Base-by-base conservation (phyloP, 1,139 yeast genomes). In the Keqinozyma sinolaborantium region DNA sequence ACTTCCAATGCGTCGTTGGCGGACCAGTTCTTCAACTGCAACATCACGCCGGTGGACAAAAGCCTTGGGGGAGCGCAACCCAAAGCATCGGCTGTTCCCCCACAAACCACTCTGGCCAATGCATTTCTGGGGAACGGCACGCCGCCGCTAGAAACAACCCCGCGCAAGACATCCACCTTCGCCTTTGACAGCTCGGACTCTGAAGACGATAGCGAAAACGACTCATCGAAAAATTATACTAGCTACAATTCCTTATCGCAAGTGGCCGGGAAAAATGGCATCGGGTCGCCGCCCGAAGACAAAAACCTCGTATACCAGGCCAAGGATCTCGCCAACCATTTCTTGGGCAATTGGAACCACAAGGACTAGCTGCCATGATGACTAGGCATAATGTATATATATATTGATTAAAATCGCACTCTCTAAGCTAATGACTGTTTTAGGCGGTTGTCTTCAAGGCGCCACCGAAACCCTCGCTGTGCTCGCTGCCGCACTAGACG, bases 231-330 rank as follows among this genome's bases (percentile, higher is more conserved):
- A 18, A 18, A 18, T 4, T 35, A 39, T 14, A 32, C 55, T 14
- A 62, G 66, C 34, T 66, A 64, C 41, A 58, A 61, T 28, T 62
- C 77, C 8, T 53, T 73, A 25, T 70, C 76, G 30, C 75, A 71
- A 41, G 76, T 75, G 14, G 80, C 80, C 2, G 79, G 70, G 9
- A 57, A 51, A 31, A 65, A 53, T 39, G 70, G 71, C 4, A 61
- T 64, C 28, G 45, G 58, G 48, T 69, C 67, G 10, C 50, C 63
- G 14, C 54, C 58, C 4, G 39, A 33, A 14, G 41, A 45, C 30
- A 50, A 44, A 19, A 50, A 56, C 14, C 39, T 64, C 13, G 64
- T 64, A 30, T 64, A 60, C 18, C 70, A 60, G 40, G 70, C 73
- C 20, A 59, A 62, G 43, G 70, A 65, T 3, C 48, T 64, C 28